A percentile compares a stretch with the other conserved stretches of the same genome.
These are phyloP conservation scores for Volvox reticuliferus DNA, from an alignment of 139 green algal genomes.

Conservation along the genomic window DNA sequence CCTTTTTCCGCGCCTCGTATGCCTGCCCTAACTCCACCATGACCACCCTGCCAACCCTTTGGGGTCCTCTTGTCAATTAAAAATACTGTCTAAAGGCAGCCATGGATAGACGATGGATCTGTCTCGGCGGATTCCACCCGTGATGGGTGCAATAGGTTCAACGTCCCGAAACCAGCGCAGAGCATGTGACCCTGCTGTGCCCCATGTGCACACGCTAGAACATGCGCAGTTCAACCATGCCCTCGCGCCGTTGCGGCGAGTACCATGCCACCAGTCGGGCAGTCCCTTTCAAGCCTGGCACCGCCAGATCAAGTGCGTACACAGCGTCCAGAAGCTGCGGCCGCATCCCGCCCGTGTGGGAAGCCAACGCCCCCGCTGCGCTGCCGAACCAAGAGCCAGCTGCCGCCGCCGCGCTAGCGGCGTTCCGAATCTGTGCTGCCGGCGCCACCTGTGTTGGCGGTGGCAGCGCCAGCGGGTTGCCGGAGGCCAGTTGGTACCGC, in stretches of 20 bases:
- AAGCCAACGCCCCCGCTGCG: constrained; percentile 18
- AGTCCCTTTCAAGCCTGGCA: constrained; percentile 71
- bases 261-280: constrained; percentile 79
- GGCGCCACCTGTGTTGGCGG: neutral
- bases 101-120: too few relatives aligned
- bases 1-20: too few relatives aligned
- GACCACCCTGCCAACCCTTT: too few relatives aligned
- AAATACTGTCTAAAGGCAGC: too few relatives aligned
- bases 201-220: constrained; percentile 37
- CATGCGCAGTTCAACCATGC: constrained; percentile 75
- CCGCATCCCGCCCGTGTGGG: constrained; percentile 59
- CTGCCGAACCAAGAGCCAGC: neutral
- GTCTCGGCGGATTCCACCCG: too few relatives aligned
- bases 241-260: constrained; percentile 70
- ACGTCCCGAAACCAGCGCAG: too few relatives aligned
- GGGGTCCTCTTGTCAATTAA: too few relatives aligned
- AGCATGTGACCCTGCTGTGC: too few relatives aligned
- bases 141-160: too few relatives aligned
- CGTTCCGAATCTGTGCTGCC: neutral
- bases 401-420: neutral
- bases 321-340: constrained; percentile 72
- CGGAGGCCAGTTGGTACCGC: constrained; percentile 71
- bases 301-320: constrained; percentile 65
- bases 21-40: too few relatives aligned
- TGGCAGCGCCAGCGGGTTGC: constrained; percentile 36